A percentile compares a stretch with the other conserved stretches of the same genome.
These are phyloP conservation scores for Talaromyces stipitatus DNA, from an alignment of 495 filamentous ascomycete genomes.

Conservation along the genomic window DNA sequence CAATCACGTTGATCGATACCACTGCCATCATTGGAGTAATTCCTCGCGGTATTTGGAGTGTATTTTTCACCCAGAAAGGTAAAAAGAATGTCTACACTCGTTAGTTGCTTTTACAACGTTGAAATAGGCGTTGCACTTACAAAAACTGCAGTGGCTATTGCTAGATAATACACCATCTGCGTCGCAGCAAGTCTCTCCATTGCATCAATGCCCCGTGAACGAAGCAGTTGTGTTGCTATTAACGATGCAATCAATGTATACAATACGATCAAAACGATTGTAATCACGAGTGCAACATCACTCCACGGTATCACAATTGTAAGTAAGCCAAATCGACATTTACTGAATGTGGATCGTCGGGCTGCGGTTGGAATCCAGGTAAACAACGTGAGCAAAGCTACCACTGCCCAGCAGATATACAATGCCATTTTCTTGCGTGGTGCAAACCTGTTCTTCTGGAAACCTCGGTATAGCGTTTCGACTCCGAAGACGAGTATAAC, in stretches of 20 bases:
- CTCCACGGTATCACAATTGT: conserved; percentile 20
- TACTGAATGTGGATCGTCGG: conserved; percentile 8
- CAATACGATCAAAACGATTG: conserved; percentile 9
- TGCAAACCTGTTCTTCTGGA: conserved; percentile 19
- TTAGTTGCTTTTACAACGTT: not conserved
- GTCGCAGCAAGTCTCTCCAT: conserved; percentile 27
- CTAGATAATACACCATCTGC: conserved; percentile 28
- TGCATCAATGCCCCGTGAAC: conserved; percentile 15
- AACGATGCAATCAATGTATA: conserved; percentile 9
- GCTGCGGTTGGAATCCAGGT: conserved; percentile 20
- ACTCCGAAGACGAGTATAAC: conserved; percentile 26
- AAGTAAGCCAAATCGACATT: conserved; percentile 22
- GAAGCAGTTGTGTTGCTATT: conserved; percentile 16
- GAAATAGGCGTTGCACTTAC: conserved; percentile 16
- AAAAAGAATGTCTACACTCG: conserved; percentile 18
- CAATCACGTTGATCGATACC: conserved; percentile 25
- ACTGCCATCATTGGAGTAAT: conserved; percentile 25
- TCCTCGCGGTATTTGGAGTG: conserved; percentile 8
- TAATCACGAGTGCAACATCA: conserved; percentile 14
- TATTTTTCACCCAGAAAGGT: conserved; percentile 20
- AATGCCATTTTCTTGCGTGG: conserved; percentile 19
- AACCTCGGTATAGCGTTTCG: conserved; percentile 23
- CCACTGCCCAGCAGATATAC: conserved; percentile 15
- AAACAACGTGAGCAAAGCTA: conserved; percentile 17
- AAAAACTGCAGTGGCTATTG: conserved; percentile 17